Base-by-base conservation (phyloP, 441 rosid species). In the Euphorbia schlechtendalii region DNA sequence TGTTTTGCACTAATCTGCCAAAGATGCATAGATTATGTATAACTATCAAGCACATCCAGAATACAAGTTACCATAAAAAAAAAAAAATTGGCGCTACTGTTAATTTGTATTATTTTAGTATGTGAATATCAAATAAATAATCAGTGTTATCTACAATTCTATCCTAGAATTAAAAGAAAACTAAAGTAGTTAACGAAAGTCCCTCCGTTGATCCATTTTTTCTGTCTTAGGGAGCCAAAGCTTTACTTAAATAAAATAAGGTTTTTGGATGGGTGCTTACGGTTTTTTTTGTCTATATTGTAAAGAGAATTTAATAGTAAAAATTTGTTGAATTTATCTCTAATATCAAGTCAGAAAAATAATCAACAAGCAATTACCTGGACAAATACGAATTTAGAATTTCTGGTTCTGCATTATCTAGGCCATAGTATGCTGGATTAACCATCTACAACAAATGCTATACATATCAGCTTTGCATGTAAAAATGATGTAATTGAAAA, bases 351-450 rank as follows among this genome's bases (percentile, higher is more conserved):
- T 43, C 24, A 41, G 53, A 22, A 27, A 30, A 69, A 55, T 17
- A 30, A 56, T 49, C 64, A 43, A 24, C 32, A 13, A 48, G 17
- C 30, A 2, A 21, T 61, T 84, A 95, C 98, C 98, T 86, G 65
- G 99, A 95, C 69, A 95, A 74, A 70, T 82, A 91, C 66, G 97
- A 86, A 76, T 86, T 86, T 38, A 91, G 67, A 45, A 72, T 76
- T 76, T 83, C 92, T 24, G 89, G 88, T 52, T 84, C 87, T 49
- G 85, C 81, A 65, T 80, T 81, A 71, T 91, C 98, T 78, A 95
- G 80, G 57, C 96, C 97, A 70, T 95, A 89, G 83, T 91, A 95
- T 27, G 99, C 94, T 62, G 99, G 99, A 89, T 95, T 95, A 62
- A 88, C 88, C 86, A 84, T 86, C 99, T 95, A 86, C 70, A 73